A percentile compares a stretch with the other conserved stretches of the same genome.
These are phyloP conservation scores for Talaromyces proteolyticus DNA, from an alignment of 495 filamentous ascomycete species.

Conservation along the genomic window DNA sequence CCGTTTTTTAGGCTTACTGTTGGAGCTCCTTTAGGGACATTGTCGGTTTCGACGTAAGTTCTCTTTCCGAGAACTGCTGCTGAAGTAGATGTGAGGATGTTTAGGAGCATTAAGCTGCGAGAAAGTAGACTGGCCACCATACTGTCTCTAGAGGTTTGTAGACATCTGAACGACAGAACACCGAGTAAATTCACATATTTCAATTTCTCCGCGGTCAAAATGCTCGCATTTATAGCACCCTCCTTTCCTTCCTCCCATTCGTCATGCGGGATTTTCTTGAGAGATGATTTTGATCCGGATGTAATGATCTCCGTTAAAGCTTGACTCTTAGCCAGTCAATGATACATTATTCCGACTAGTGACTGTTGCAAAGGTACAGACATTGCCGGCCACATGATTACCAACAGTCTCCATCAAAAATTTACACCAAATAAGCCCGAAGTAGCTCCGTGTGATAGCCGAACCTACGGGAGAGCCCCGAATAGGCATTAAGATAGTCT, in stretches of 20 bases:
- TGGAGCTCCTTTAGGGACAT: background rate
- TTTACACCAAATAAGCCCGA: too few species aligned
- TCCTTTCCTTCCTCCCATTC: too few species aligned
- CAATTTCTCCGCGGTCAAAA: background rate
- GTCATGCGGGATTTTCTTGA: background rate
- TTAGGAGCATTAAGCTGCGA: background rate
- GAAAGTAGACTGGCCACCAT: background rate
- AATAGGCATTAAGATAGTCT: too few species aligned
- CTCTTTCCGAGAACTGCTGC: background rate
- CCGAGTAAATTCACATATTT: too few species aligned
- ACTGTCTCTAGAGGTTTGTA: background rate
- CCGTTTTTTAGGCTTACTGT: constrained; percentile 24
- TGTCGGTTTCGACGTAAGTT: background rate
- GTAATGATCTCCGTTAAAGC: background rate
- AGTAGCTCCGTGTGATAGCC: too few species aligned
- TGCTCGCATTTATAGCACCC: background rate
- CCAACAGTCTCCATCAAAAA: too few species aligned
- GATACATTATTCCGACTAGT: background rate
- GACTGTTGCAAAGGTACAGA: too few species aligned
- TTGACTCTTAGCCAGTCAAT: background rate
- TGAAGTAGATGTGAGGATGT: background rate
- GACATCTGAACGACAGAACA: background rate
- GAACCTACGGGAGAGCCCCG: too few species aligned
- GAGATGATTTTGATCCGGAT: background rate
- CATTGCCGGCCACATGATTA: too few species aligned